Evolutionary conservation across 345 rosid species (phyloP).

Genomic region (Bretschneidera sinensis): DNA sequence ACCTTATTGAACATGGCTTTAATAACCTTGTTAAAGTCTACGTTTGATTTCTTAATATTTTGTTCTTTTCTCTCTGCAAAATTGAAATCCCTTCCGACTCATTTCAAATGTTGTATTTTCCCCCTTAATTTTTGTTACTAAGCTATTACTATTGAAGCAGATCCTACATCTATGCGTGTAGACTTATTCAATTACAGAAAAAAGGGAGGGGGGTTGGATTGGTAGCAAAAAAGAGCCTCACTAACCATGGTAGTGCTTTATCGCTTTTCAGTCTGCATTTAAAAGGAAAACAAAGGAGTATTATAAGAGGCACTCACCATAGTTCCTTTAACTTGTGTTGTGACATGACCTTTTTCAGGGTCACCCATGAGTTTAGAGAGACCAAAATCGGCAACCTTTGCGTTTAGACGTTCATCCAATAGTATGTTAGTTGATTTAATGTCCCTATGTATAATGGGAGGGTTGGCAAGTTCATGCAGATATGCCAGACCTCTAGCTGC

Average conservation of each 20-base stretch:
- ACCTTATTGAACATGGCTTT: not conserved
- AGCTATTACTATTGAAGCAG: no score
- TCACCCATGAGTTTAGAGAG: conserved; percentile 69
- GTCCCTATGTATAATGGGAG: conserved; percentile 96
- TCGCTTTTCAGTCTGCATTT: no score
- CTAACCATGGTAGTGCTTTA: no score
- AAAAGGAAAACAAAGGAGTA: no score
- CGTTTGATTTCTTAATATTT: no score
- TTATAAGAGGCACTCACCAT: conserved; percentile 48
- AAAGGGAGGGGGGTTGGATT: no score
- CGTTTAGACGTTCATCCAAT: conserved; percentile 68
- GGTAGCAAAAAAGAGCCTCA: no score
- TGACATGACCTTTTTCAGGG: conserved; percentile 57
- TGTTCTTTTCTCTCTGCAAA: not conserved
- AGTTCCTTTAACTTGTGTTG: conserved; percentile 97
- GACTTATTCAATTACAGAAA: no score
- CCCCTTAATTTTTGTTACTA: no score
- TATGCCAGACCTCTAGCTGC: conserved; percentile 81
- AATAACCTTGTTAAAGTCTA: not conserved
- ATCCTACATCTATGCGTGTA: no score
- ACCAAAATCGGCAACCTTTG: conserved; percentile 94
- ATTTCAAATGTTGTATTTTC: no score
- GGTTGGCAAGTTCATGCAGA: conserved; percentile 91
- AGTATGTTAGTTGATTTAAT: conserved; percentile 78
- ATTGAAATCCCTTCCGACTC: not conserved